phyloP scores from a whole-genome alignment of 169 alveolate species.

The Sarcocystis neurona region DNA sequence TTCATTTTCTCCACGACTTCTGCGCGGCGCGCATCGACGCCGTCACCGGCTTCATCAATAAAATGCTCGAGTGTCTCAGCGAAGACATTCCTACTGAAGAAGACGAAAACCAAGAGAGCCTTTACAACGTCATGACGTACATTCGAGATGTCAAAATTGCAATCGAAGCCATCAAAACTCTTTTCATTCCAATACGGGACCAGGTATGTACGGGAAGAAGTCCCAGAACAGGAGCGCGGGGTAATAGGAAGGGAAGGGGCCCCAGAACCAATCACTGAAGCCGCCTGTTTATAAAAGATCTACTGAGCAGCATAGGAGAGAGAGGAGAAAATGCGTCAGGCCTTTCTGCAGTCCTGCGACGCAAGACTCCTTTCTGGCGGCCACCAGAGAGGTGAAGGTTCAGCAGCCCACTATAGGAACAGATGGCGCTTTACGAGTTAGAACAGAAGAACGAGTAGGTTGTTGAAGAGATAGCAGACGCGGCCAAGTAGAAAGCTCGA shows the following conservation, averaged over 20 bases:
- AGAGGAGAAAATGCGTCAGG: too few species aligned
- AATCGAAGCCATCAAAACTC: constrained; percentile 77
- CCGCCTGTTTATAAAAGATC: too few species aligned
- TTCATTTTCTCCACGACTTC: constrained; percentile 79
- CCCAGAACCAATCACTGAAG: too few species aligned
- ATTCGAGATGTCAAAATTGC: constrained; percentile 89
- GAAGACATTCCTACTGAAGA: constrained; percentile 39
- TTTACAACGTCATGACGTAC: constrained; percentile 88
- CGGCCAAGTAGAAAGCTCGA: too few species aligned
- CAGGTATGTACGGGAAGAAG: constrained; percentile 65
- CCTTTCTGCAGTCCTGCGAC: too few species aligned
- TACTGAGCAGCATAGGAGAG: too few species aligned
- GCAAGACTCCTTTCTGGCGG: too few species aligned
- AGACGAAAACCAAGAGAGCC: constrained; percentile 73
- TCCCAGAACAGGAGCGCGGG: not conserved
- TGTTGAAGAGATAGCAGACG: too few species aligned
- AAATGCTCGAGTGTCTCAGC: constrained; percentile 84
- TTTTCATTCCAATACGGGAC: constrained; percentile 83
- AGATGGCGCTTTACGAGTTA: too few species aligned
- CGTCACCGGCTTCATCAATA: constrained; percentile 82
- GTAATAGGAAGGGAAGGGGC: not conserved
- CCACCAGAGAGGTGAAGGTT: too few species aligned
- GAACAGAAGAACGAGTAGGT: too few species aligned
- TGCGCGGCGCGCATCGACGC: constrained; percentile 80
- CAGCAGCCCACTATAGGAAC: too few species aligned